phyloP scores from a whole-genome alignment of 768 basidiomycete genomes.

The Macrolepiota dolichaula region DNA sequence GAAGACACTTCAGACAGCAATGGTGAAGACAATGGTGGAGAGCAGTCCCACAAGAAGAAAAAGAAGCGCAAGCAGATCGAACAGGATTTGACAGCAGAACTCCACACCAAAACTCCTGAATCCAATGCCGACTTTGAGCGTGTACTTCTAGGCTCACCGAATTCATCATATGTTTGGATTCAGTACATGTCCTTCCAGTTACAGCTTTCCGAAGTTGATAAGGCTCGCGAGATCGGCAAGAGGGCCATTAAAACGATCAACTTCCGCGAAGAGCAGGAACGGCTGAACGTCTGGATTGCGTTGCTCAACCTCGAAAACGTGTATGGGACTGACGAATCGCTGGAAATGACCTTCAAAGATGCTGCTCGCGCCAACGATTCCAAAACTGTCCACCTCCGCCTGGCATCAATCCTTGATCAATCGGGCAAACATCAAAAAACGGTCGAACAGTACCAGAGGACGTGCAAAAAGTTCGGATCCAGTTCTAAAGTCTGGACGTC shows the following conservation, averaged over 20 bases:
- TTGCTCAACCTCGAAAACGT: conserved; percentile 91
- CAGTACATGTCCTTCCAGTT: conserved; percentile 99
- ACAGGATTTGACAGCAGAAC: conserved; percentile 79
- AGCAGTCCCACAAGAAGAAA: conserved; percentile 53
- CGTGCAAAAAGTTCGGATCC: conserved; percentile 91
- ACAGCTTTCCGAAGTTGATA: conserved; percentile 94
- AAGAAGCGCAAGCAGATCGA: conserved; percentile 71
- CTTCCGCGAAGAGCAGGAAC: conserved; percentile 95
- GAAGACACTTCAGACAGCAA: conserved; percentile 38
- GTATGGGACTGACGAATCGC: conserved; percentile 80
- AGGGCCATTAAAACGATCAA: conserved; percentile 85
- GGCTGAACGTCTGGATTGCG: conserved; percentile 96
- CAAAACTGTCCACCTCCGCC: conserved; percentile 82
- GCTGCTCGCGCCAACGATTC: conserved; percentile 90
- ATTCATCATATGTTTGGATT: conserved; percentile 97
- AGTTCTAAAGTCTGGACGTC: conserved; percentile 94
- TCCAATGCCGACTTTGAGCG: conserved; percentile 96
- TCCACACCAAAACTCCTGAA: conserved; percentile 82
- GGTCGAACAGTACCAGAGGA: conserved; percentile 87
- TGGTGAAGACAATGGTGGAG: conserved; percentile 43
- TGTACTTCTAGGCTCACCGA: conserved; percentile 86
- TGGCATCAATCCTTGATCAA: conserved; percentile 82
- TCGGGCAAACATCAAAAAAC: conserved; percentile 86
- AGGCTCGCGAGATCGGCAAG: conserved; percentile 83
- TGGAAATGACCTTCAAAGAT: conserved; percentile 85